A percentile compares a stretch with the other conserved stretches of the same genome.
Conservation (phyloP, 441 rosid genomes). For the Metrosideros polymorpha region DNA sequence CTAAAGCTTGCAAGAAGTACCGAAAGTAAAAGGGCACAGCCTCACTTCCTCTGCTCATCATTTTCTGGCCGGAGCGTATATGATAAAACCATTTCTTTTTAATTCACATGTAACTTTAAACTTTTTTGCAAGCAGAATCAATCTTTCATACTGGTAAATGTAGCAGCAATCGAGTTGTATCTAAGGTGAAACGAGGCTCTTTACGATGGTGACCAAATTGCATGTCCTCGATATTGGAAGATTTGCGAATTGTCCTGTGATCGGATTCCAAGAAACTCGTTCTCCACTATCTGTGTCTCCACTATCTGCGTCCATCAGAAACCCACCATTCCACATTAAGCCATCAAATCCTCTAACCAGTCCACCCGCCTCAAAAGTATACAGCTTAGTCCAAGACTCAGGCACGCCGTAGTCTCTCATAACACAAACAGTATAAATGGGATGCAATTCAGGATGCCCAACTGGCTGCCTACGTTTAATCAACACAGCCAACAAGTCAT, state of each 20-base stretch:
- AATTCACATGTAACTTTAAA: background rate
- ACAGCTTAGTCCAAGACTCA: background rate
- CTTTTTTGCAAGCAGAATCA: background rate
- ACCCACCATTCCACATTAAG: background rate
- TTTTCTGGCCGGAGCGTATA: too few species aligned
- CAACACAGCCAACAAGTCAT: background rate
- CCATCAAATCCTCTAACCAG: background rate
- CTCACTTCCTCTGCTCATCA: background rate
- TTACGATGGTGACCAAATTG: background rate
- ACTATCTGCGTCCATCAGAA: background rate
- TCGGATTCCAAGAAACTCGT: background rate
- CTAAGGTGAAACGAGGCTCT: background rate
- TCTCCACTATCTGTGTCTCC: background rate
- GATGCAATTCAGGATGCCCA: background rate
- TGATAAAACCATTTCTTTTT: too few species aligned
- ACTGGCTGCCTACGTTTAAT: rapidly evolving
- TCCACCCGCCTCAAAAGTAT: background rate
- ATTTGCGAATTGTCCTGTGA: background rate
- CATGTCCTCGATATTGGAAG: rapidly evolving
- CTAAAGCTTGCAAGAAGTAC: background rate
- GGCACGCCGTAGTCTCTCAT: background rate
- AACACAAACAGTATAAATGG: background rate
- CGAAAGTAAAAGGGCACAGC: background rate
- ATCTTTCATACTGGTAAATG: background rate
- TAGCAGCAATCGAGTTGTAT: background rate